phyloP scores from a whole-genome alignment of 2,329 filamentous ascomycete species.

The Dactylellina parvicollis region DNA sequence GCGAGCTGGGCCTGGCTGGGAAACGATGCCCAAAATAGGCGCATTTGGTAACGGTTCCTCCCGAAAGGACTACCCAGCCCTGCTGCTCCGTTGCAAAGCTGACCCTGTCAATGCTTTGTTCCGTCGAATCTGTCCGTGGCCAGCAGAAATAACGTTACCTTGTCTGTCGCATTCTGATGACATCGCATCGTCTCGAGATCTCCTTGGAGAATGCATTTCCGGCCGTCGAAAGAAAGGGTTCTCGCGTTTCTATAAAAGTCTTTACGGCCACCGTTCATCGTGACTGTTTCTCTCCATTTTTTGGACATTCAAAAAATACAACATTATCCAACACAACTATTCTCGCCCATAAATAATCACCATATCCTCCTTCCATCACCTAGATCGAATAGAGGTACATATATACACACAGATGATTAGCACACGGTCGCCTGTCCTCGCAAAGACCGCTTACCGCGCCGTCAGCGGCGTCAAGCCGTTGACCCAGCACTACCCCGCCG shows the following conservation, averaged over 20 bases:
- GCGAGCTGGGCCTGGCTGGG: constrained; percentile 1
- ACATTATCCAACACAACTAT: constrained; percentile 21
- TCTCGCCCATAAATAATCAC: too few species aligned
- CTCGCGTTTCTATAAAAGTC: constrained; percentile 41
- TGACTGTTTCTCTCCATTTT: too few species aligned
- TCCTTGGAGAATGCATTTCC: constrained; percentile 36
- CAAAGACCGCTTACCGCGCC: constrained; percentile 44
- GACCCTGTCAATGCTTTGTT: constrained; percentile 10
- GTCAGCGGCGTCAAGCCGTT: constrained; percentile 32
- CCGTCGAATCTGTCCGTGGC: constrained; percentile 10
- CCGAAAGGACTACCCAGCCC: constrained; percentile 22
- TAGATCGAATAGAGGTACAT: neutral
- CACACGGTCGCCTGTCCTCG: constrained; percentile 42
- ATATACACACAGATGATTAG: constrained; percentile 38
- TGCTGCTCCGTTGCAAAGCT: constrained; percentile 21
- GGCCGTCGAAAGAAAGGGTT: neutral
- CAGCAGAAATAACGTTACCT: neutral
- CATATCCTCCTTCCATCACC: neutral
- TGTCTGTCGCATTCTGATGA: constrained; percentile 32
- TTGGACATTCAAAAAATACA: too few species aligned
- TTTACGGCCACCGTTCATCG: neutral
- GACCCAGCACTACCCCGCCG: constrained; percentile 18
- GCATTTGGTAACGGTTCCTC: constrained; percentile 29
- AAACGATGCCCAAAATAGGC: constrained; percentile 36
- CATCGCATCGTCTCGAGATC: too few species aligned